Evolutionary conservation across 192 early-diverging fungal species (phyloP).

Genomic region (Coemansia sp.): DNA sequence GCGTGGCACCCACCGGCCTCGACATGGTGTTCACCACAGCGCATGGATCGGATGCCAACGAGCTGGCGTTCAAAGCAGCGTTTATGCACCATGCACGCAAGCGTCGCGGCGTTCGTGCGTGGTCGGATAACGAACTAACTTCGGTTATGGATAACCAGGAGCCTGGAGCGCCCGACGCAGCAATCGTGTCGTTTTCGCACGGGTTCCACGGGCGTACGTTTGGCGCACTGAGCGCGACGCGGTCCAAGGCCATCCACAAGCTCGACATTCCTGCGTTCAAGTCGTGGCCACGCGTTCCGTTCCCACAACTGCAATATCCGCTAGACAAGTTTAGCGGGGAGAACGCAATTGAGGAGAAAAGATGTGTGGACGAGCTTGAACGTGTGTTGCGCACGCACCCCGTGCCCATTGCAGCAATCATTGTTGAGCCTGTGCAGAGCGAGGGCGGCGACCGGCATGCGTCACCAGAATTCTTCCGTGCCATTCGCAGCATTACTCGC

Average conservation of each 20-base stretch:
- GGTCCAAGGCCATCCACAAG: constrained; percentile 72
- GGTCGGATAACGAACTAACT: constrained; percentile 43
- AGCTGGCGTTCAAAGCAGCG: constrained; percentile 73
- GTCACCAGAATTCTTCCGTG: constrained; percentile 66
- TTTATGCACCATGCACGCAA: constrained; percentile 64
- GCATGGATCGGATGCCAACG: constrained; percentile 75
- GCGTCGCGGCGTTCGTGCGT: constrained; percentile 45
- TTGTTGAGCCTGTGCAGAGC: constrained; percentile 73
- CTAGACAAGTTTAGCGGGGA: constrained; percentile 59
- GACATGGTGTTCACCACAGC: constrained; percentile 70
- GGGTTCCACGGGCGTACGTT: constrained; percentile 73
- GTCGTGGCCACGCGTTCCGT: constrained; percentile 60
- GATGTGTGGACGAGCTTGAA: constrained; percentile 58
- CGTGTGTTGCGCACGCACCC: constrained; percentile 51
- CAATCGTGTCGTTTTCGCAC: constrained; percentile 64
- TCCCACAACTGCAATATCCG: constrained; percentile 69
- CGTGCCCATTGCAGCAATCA: constrained; percentile 62
- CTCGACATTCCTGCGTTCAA: constrained; percentile 73
- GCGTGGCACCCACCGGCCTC: constrained; percentile 65
- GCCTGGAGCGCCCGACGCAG: constrained; percentile 65
- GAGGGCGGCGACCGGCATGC: constrained; percentile 72
- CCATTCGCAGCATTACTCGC: constrained; percentile 59
- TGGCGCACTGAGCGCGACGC: constrained; percentile 66
- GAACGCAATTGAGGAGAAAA: constrained; percentile 61
- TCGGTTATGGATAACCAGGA: constrained; percentile 65